Percentiles rank a stretch among this genome's conserved stretches.
Evolutionary conservation across 768 basidiomycete genomes (phyloP).

Genomic region (Russula brevipes): DNA sequence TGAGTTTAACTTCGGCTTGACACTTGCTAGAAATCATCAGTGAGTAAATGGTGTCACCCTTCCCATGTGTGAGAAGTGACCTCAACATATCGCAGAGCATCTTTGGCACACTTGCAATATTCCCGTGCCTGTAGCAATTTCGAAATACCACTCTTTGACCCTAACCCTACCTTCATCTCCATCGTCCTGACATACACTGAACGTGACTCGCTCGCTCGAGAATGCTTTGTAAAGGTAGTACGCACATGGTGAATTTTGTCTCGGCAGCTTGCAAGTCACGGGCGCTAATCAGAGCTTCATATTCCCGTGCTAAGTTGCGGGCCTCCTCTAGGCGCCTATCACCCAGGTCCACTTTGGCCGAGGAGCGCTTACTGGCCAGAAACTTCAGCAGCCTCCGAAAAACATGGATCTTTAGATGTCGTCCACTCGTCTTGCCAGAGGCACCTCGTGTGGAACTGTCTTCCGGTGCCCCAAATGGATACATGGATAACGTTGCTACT

Average conservation of each 20-base stretch:
- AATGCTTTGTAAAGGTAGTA: not conserved
- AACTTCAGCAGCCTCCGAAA: conserved; percentile 5
- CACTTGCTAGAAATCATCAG: not conserved
- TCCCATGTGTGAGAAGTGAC: not conserved
- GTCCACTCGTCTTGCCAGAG: no score
- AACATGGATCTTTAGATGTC: no score
- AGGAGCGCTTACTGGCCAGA: not conserved
- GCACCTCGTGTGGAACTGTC: no score
- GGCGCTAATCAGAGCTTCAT: not conserved
- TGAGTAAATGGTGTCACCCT: not conserved
- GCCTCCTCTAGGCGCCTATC: conserved; percentile 1
- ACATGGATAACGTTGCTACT: no score
- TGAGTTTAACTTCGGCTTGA: not conserved
- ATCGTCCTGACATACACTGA: not conserved
- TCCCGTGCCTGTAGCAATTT: conserved; percentile 10
- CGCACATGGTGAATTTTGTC: not conserved
- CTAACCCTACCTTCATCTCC: conserved; percentile 4
- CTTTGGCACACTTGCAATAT: conserved; percentile 2
- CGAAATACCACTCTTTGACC: not conserved
- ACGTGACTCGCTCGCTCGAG: no score
- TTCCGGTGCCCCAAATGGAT: no score
- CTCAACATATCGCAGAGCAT: not conserved
- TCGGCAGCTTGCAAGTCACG: not conserved
- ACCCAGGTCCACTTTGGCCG: not conserved
- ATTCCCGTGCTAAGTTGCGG: not conserved